Evolutionary conservation across 148 eudicot species (phyloP), one percentile per base, ranked within the genome.

Genomic region (Tetragonia tetragonoides): DNA sequence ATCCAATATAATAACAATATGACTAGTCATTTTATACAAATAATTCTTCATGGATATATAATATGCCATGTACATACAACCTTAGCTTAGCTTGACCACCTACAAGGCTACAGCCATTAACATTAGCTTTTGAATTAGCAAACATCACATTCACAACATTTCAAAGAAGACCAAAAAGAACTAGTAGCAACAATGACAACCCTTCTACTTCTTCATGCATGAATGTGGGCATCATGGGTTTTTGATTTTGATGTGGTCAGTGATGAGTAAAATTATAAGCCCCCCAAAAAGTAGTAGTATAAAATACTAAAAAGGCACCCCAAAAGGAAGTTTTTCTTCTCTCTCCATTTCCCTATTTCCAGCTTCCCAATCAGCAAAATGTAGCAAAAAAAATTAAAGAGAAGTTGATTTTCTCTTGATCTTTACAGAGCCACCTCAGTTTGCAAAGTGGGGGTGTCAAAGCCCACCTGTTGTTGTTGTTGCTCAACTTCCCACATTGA

Each of bases 401-500:
- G 18, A 57, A 23, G 61, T 54, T 66, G 77, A 54, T 63, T 38
- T 60, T 6, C 16, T 49, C 44, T 60, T 69, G 63, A 65, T 78
- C 62, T 81, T 72, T 66, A 85, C 46, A 85, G 82, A 68, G 86
- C 79, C 60, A 89, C 75, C 84, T 87, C 82, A 62, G 89, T 75
- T 81, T 80, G 84, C 79, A 89, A 78, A 70, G 86, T 70, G 9
- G 83, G 66, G 54, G 82, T 67, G 34, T 74, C 80, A 78, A 84
- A 87, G 64, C 75, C 85, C 70, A 89, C 84, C 51, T 66, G 81
- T 38, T 70, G 87, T n/a, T 70, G 82, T 34, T 80, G 79, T 47
- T 77, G 82, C 46, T 49, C 91, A 15, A 76, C 88, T 72, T 88
- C 93, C 97, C 97, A 90, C 78, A 77, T 78, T 39, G 88, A 74